Conservation (phyloP, 768 basidiomycete genomes). For the Trametes maxima region DNA sequence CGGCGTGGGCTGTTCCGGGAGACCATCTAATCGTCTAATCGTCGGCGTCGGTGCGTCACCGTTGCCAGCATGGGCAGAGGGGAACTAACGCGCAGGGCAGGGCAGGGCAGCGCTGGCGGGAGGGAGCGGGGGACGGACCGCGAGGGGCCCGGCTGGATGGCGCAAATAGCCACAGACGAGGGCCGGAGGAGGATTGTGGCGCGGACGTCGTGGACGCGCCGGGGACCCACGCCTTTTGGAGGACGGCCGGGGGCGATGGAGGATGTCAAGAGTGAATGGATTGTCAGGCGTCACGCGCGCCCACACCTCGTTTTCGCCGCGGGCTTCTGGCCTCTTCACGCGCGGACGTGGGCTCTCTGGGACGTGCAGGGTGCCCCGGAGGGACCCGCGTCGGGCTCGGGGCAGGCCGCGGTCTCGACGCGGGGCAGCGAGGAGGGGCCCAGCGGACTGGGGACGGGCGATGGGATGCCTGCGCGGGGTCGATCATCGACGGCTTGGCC, state of each 20-base stretch:
- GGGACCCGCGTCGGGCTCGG: neutral
- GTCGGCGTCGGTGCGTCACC: neutral
- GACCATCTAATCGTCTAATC: neutral
- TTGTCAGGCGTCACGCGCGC: neutral
- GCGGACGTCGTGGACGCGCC: neutral
- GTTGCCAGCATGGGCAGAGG: neutral
- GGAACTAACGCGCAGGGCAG: neutral
- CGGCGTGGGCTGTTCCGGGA: neutral
- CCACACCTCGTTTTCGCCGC: neutral
- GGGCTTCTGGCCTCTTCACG: neutral
- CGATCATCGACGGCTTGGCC: neutral
- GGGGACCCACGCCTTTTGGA: too few relatives aligned
- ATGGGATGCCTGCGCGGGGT: neutral
- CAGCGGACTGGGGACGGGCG: too few relatives aligned
- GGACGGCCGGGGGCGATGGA: too few relatives aligned
- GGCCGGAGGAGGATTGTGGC: slow-evolving; percentile 21
- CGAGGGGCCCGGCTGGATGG: neutral
- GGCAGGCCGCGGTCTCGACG: too few relatives aligned
- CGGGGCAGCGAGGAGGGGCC: too few relatives aligned
- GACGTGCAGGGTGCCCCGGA: neutral
- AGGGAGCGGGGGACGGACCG: neutral
- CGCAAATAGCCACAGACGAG: slow-evolving; percentile 4
- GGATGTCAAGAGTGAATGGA: too few relatives aligned
- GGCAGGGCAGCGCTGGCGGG: neutral
- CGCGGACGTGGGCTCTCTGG: neutral